Evolutionary conservation across 768 basidiomycete genomes (phyloP).

Genomic region (Lactifluus hygrophoroides): DNA sequence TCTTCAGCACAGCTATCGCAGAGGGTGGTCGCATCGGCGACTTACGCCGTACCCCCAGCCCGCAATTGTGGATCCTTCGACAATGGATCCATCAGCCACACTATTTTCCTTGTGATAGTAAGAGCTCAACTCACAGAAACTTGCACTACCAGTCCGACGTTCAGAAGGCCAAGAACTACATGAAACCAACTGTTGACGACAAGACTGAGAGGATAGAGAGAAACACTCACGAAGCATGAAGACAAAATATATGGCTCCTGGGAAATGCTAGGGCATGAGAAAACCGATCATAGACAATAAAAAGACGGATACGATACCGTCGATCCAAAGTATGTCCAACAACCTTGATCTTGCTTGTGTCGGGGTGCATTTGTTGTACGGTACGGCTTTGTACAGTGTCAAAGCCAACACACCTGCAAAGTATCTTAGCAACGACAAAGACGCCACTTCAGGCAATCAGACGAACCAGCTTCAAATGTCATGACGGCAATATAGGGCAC

Average conservation of each 20-base stretch:
- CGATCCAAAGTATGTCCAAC: conserved; percentile 13
- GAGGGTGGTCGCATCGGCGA: neutral
- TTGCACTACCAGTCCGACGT: conserved; percentile 6
- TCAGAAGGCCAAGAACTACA: conserved; percentile 10
- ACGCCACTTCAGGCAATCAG: neutral
- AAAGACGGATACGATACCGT: neutral
- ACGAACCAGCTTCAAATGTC: conserved; percentile 11
- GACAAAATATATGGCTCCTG: conserved; percentile 18
- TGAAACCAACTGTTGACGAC: neutral
- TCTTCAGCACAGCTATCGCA: neutral
- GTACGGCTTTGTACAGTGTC: conserved; percentile 9
- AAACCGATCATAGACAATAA: neutral
- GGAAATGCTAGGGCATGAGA: neutral
- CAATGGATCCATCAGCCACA: neutral
- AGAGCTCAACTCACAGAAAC: neutral
- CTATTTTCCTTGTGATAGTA: neutral
- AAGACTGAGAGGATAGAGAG: neutral
- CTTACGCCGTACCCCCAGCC: conserved; percentile 5
- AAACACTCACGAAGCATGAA: conserved; percentile 15
- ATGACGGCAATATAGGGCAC: conserved; percentile 1
- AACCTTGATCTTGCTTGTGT: neutral
- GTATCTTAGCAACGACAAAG: neutral
- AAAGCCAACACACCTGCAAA: conserved; percentile 2
- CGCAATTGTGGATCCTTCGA: conserved; percentile 4
- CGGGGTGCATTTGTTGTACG: neutral